Conservation (phyloP, 805 yeast species). For the Myxozyma kluyveri region DNA sequence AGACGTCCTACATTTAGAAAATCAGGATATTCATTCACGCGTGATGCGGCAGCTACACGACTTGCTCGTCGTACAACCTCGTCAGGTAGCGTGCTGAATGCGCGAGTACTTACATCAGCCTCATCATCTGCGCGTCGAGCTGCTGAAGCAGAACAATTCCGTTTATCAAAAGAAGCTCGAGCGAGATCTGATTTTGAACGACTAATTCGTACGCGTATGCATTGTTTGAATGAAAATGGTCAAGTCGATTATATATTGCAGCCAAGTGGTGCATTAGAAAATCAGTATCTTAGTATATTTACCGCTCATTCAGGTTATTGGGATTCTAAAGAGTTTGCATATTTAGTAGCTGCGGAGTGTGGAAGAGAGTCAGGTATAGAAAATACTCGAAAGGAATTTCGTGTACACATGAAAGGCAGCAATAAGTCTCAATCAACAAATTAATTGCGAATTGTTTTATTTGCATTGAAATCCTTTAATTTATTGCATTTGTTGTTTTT, state of each 20-base stretch:
- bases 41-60: conserved; percentile 8
- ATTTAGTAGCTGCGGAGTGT: conserved; percentile 44
- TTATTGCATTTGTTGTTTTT: too few relatives aligned
- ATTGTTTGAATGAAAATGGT: conserved; percentile 66
- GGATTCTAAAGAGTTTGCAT: conserved; percentile 81
- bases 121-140: conserved; percentile 2
- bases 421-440: too few relatives aligned
- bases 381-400: conserved; percentile 32
- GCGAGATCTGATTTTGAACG: conserved; percentile 5
- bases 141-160: neutral
- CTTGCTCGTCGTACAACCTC: neutral
- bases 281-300: conserved; percentile 74
- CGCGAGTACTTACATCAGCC: neutral
- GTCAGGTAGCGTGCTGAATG: neutral
- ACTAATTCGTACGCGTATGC: conserved; percentile 41
- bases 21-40: conserved; percentile 14
- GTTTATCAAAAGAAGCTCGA: conserved; percentile 2
- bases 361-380: conserved; percentile 36
- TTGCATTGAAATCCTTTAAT: too few relatives aligned
- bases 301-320: conserved; percentile 90
- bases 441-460: too few relatives aligned
- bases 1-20: conserved; percentile 3
- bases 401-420: conserved; percentile 4
- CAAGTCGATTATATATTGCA: conserved; percentile 79
- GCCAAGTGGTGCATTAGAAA: conserved; percentile 59